These are phyloP conservation scores for Camellia japonica DNA, from an alignment of 148 eudicot species.

Conservation along the genomic window DNA sequence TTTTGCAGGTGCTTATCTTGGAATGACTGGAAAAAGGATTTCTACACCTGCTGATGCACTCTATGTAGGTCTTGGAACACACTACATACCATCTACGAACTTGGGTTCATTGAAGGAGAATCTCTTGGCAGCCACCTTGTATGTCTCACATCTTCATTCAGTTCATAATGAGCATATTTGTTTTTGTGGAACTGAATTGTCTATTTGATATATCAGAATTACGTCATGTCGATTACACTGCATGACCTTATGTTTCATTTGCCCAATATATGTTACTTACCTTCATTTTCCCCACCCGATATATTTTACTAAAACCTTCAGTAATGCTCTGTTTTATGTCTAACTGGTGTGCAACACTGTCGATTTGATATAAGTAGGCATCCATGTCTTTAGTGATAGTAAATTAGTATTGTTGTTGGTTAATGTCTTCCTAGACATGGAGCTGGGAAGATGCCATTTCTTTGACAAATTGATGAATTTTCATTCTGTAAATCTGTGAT, in stretches of 20 bases:
- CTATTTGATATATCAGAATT: neutral
- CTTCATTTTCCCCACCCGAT: neutral
- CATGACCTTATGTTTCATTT: neutral
- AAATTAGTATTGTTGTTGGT: no score
- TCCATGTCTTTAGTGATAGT: neutral
- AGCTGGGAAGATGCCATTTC: no score
- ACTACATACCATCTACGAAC: conserved; percentile 76
- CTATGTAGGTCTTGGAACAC: conserved; percentile 83
- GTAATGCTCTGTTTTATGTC: neutral
- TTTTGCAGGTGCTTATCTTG: conserved; percentile 90
- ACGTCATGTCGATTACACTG: neutral
- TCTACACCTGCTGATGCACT: conserved; percentile 90
- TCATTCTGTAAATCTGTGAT: neutral
- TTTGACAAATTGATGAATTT: neutral
- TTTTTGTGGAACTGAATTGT: neutral
- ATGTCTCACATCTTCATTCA: conserved; percentile 28
- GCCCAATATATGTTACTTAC: neutral
- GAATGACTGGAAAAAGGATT: conserved; percentile 86
- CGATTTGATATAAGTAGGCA: no score
- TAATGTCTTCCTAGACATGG: no score
- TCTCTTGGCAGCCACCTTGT: conserved; percentile 67
- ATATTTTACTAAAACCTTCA: neutral
- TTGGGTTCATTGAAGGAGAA: conserved; percentile 67
- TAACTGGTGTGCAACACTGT: neutral
- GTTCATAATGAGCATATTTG: neutral